Conservation (phyloP, 352 stramenopile genomes). For the Phytophthora fragariaefolia region DNA sequence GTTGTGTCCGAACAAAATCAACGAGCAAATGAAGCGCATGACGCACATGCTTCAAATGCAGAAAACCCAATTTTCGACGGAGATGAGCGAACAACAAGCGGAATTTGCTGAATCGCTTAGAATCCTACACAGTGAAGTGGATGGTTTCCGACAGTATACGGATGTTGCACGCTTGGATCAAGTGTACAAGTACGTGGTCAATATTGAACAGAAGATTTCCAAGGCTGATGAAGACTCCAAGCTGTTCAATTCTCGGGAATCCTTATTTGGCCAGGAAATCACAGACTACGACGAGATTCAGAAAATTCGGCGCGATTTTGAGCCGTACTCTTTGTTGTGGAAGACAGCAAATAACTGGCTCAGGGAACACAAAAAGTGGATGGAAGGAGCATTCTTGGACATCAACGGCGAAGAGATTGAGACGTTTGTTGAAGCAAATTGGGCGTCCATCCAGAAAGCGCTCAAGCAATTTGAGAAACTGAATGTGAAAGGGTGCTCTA, state of each 20-base stretch:
- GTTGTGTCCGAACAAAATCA: slow-evolving; percentile 88
- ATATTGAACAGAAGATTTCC: slow-evolving; percentile 88
- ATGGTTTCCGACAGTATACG: slow-evolving; percentile 87
- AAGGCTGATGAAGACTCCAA: slow-evolving; percentile 90
- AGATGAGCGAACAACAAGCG: slow-evolving; percentile 94
- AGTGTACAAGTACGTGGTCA: slow-evolving; percentile 88
- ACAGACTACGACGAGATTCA: slow-evolving; percentile 93
- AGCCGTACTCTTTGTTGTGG: slow-evolving; percentile 95
- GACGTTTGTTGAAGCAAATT: slow-evolving; percentile 87
- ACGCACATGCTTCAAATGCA: slow-evolving; percentile 81
- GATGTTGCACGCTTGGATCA: slow-evolving; percentile 87
- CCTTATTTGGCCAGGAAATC: slow-evolving; percentile 86
- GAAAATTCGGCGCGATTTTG: slow-evolving; percentile 92
- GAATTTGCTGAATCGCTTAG: slow-evolving; percentile 90
- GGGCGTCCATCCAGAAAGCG: slow-evolving; percentile 86
- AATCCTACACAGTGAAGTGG: slow-evolving; percentile 89
- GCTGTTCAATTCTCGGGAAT: slow-evolving; percentile 93
- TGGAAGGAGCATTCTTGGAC: slow-evolving; percentile 89
- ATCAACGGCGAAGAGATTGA: slow-evolving; percentile 94
- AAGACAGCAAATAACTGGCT: slow-evolving; percentile 92
- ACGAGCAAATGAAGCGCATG: slow-evolving; percentile 88
- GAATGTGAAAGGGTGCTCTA: slow-evolving; percentile 81
- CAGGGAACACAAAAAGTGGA: slow-evolving; percentile 93
- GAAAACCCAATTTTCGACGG: slow-evolving; percentile 83
- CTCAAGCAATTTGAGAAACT: slow-evolving; percentile 95